phyloP scores from a whole-genome alignment of 805 yeast species.

The Candida montana region DNA sequence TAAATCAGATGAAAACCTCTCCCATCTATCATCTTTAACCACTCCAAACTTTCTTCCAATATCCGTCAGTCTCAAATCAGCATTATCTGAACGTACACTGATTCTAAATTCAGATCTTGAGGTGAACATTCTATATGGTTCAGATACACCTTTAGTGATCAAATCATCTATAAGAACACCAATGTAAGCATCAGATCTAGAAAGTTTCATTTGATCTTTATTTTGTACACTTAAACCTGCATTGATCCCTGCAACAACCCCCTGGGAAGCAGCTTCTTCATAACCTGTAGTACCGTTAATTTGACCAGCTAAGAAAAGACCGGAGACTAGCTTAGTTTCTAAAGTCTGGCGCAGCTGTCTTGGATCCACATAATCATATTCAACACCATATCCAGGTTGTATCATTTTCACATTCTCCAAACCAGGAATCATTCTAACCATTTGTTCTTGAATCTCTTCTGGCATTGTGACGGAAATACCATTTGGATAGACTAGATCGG shows the following conservation, averaged over 20 bases:
- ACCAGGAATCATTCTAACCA: constrained; percentile 79
- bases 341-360: constrained; percentile 71
- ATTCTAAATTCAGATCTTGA: constrained; percentile 92
- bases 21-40: constrained; percentile 56
- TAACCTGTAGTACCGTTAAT: constrained; percentile 98
- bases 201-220: constrained; percentile 44
- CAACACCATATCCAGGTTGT: constrained; percentile 99
- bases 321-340: constrained; percentile 75
- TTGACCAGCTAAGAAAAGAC: constrained; percentile 90
- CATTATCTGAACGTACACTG: constrained; percentile 89
- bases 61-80: constrained; percentile 77
- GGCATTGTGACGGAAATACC: constrained; percentile 98
- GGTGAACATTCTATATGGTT: constrained; percentile 97
- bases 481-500: constrained; percentile 88
- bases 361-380: constrained; percentile 94
- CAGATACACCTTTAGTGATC: constrained; percentile 91
- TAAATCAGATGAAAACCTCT: constrained; percentile 39
- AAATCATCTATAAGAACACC: constrained; percentile 94
- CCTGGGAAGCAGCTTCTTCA: constrained; percentile 98
- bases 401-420: constrained; percentile 81
- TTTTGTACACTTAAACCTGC: constrained; percentile 61
- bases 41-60: constrained; percentile 63
- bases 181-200: constrained; percentile 79
- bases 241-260: constrained; percentile 90
- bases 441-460: constrained; percentile 73